phyloP scores from a whole-genome alignment of 2,329 filamentous ascomycete species.

The Fusarium chlamydosporum region DNA sequence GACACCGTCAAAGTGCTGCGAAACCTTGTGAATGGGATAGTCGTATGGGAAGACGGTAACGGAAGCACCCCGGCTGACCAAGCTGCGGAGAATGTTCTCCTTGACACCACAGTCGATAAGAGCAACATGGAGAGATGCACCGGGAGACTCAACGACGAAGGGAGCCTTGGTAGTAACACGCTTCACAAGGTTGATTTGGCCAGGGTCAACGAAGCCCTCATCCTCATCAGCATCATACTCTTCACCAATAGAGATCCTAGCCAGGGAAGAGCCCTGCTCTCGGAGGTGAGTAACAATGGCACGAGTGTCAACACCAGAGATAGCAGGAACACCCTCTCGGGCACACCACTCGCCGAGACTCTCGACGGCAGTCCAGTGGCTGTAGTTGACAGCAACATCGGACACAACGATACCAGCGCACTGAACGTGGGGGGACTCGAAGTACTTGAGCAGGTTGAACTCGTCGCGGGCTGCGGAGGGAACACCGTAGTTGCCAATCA shows the following conservation, averaged over 20 bases:
- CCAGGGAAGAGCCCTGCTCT: conserved; percentile 96
- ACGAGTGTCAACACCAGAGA: conserved; percentile 96
- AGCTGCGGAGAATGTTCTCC: conserved; percentile 97
- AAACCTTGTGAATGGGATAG: conserved; percentile 98
- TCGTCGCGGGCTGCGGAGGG: conserved; percentile 88
- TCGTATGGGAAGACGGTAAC: conserved; percentile 96
- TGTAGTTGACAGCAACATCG: conserved; percentile 93
- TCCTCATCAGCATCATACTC: conserved; percentile 99
- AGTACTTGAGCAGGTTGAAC: conserved; percentile 94
- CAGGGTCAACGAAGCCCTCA: conserved; percentile 94
- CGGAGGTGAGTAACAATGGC: conserved; percentile 95
- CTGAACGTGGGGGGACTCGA: conserved; percentile 98
- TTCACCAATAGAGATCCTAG: conserved; percentile 93
- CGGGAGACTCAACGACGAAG: conserved; percentile 90
- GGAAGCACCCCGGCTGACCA: conserved; percentile 91
- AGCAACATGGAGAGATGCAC: conserved; percentile 89
- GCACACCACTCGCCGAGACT: conserved; percentile 94
- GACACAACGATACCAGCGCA: conserved; percentile 96
- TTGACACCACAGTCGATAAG: conserved; percentile 99
- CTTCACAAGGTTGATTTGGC: conserved; percentile 96
- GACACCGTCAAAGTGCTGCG: conserved; percentile 96
- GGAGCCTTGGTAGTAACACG: conserved; percentile 98
- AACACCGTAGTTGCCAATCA: conserved; percentile 99
- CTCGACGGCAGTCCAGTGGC: conserved; percentile 98
- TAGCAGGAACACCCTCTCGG: conserved; percentile 94